Percentiles rank a stretch among this genome's conserved stretches.
These are phyloP conservation scores for Vigna unguiculata DNA, from an alignment of 306 rosid genomes.

Conservation along the genomic window DNA sequence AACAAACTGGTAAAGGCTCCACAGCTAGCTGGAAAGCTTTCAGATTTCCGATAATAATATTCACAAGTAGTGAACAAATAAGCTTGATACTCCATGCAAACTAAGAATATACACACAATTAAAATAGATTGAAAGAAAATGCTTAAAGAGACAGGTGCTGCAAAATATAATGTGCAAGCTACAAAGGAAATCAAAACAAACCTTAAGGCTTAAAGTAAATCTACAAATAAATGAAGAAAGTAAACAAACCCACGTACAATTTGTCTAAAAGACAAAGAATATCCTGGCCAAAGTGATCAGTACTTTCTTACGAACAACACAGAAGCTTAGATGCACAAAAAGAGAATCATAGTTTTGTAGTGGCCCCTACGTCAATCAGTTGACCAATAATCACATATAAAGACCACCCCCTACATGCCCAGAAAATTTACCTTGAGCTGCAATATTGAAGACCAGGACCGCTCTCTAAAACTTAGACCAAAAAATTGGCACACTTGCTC, in stretches of 20 bases:
- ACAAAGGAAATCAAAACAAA: slow-evolving; percentile 29
- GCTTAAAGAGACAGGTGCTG: slow-evolving; percentile 1
- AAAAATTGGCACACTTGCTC: slow-evolving; percentile 68
- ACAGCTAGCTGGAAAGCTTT: slow-evolving; percentile 30
- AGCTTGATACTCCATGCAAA: slow-evolving; percentile 3
- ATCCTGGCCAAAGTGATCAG: background rate
- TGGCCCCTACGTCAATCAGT: slow-evolving; percentile 35
- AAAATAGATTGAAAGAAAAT: slow-evolving; percentile 20
- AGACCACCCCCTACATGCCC: slow-evolving; percentile 3
- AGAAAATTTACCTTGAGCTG: slow-evolving; percentile 71
- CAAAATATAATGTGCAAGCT: slow-evolving; percentile 15
- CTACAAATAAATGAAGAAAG: slow-evolving; percentile 25
- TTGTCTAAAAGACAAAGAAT: slow-evolving; percentile 20
- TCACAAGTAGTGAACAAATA: slow-evolving; percentile 8
- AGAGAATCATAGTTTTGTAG: background rate
- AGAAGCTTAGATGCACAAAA: slow-evolving; percentile 10
- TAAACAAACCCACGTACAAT: slow-evolving; percentile 11
- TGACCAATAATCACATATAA: slow-evolving; percentile 3
- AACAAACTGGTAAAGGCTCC: slow-evolving; percentile 28
- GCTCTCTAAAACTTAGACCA: slow-evolving; percentile 50
- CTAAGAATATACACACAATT: slow-evolving; percentile 11
- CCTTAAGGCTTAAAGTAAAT: slow-evolving; percentile 26
- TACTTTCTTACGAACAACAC: background rate
- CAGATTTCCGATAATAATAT: slow-evolving; percentile 25
- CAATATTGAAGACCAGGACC: slow-evolving; percentile 67